phyloP scores from a whole-genome alignment of 2,329 filamentous ascomycete species.

The Apiospora koreana region DNA sequence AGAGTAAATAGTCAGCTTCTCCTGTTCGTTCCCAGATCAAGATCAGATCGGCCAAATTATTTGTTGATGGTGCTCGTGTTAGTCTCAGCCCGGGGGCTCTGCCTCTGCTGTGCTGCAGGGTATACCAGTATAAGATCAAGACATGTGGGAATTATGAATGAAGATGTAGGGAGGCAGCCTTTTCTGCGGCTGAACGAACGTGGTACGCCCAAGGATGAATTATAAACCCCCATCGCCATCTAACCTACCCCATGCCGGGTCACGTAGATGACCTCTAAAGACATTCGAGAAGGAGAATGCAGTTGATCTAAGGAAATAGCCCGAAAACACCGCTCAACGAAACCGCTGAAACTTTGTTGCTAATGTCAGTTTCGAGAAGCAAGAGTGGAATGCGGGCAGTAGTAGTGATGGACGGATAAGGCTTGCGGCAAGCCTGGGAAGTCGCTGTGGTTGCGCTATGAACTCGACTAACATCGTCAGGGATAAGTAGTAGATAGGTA shows the following conservation, averaged over 20 bases:
- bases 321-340: background rate
- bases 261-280: conserved; percentile 72
- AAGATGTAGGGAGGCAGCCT: background rate
- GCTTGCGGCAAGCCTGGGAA: conserved; percentile 1
- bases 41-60: conserved; percentile 10
- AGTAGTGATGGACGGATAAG: background rate
- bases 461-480: conserved; percentile 1
- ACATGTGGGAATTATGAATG: background rate
- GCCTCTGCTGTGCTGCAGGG: background rate
- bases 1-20: conserved; percentile 25
- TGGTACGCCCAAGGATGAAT: background rate
- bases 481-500: background rate
- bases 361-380: background rate
- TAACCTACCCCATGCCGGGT: conserved; percentile 71
- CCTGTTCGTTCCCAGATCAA: background rate
- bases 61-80: conserved; percentile 14
- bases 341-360: background rate
- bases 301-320: background rate
- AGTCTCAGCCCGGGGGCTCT: background rate
- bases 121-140: background rate
- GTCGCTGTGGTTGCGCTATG: background rate
- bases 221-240: background rate
- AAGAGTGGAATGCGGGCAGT: background rate
- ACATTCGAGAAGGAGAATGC: conserved; percentile 47
- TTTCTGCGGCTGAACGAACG: background rate